Evolutionary conservation across 352 stramenopile genomes (phyloP).

Genomic region (Pythium periplocum): DNA sequence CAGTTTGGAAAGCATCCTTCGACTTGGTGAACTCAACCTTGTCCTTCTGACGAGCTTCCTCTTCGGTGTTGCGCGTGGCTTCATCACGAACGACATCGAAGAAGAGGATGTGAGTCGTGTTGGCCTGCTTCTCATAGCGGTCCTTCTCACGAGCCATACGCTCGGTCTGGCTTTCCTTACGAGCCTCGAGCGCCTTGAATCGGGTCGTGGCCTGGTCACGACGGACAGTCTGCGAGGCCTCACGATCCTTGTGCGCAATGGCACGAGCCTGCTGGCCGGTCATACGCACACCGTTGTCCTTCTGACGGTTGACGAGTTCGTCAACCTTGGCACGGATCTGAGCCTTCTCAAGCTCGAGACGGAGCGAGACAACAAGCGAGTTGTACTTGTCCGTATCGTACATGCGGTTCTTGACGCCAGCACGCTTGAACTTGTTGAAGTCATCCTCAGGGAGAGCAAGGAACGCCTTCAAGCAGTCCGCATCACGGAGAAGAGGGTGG

Average conservation of each 20-base stretch:
- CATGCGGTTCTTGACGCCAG: conserved; percentile 52
- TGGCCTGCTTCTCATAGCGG: conserved; percentile 65
- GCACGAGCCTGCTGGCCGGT: conserved; percentile 52
- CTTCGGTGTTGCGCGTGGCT: conserved; percentile 62
- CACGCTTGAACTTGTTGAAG: conserved; percentile 67
- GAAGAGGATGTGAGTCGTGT: conserved; percentile 77
- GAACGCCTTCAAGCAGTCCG: conserved; percentile 82
- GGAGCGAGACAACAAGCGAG: conserved; percentile 64
- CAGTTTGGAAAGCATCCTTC: conserved; percentile 84
- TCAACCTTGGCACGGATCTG: conserved; percentile 81
- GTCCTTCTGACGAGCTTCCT: conserved; percentile 78
- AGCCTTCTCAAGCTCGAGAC: conserved; percentile 80
- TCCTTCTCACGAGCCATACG: conserved; percentile 83
- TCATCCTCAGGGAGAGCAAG: conserved; percentile 65
- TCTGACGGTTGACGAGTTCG: conserved; percentile 52
- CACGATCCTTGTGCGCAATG: conserved; percentile 64
- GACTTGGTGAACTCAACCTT: conserved; percentile 89
- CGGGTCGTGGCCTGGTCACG: conserved; percentile 63
- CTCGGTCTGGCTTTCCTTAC: conserved; percentile 74
- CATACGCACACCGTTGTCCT: conserved; percentile 67
- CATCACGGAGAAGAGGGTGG: conserved; percentile 71
- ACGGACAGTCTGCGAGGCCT: conserved; percentile 65
- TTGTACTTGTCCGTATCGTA: conserved; percentile 82
- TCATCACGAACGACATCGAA: conserved; percentile 78
- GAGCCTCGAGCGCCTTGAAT: conserved; percentile 76